A percentile compares a stretch with the other conserved stretches of the same genome.
These are phyloP conservation scores for Pseudotulostoma volvatum DNA, from an alignment of 495 filamentous ascomycete species.

Conservation along the genomic window DNA sequence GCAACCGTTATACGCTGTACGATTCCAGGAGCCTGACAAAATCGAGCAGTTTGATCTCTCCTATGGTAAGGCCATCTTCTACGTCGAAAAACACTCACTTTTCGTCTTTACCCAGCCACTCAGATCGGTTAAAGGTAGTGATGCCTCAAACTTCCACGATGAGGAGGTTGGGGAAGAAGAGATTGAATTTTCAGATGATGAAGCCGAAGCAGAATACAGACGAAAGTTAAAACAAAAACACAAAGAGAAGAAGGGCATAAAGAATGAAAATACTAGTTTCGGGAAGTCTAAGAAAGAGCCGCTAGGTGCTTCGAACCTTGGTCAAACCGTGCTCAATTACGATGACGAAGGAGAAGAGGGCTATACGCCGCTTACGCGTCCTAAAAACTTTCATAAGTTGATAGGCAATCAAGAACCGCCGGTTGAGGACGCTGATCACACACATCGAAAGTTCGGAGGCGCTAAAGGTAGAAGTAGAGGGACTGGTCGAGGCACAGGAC, in stretches of 20 bases:
- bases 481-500: conserved; percentile 20
- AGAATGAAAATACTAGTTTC: conserved; percentile 18
- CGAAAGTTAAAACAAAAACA: conserved; percentile 45
- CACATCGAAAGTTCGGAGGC: conserved; percentile 16
- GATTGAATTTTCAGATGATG: conserved; percentile 89
- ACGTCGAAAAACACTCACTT: conserved; percentile 54
- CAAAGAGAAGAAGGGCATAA: conserved; percentile 30
- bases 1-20: conserved; percentile 65
- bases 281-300: conserved; percentile 17
- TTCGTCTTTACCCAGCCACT: conserved; percentile 74
- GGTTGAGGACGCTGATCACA: conserved; percentile 20
- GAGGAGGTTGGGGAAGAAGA: conserved; percentile 80
- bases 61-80: conserved; percentile 54
- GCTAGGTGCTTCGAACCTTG: conserved; percentile 24
- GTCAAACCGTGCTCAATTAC: conserved; percentile 37
- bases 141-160: conserved; percentile 86
- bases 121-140: conserved; percentile 62
- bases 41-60: conserved; percentile 47
- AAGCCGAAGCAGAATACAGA: conserved; percentile 76
- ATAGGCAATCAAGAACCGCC: conserved; percentile 30
- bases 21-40: conserved; percentile 48
- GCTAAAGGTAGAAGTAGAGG: conserved; percentile 25
- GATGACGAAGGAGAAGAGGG: conserved; percentile 30
- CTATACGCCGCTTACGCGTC: conserved; percentile 54
- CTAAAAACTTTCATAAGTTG: conserved; percentile 40